Evolutionary conservation across 2,329 filamentous ascomycete species (phyloP).

Genomic region (Colletotrichum scovillei): DNA sequence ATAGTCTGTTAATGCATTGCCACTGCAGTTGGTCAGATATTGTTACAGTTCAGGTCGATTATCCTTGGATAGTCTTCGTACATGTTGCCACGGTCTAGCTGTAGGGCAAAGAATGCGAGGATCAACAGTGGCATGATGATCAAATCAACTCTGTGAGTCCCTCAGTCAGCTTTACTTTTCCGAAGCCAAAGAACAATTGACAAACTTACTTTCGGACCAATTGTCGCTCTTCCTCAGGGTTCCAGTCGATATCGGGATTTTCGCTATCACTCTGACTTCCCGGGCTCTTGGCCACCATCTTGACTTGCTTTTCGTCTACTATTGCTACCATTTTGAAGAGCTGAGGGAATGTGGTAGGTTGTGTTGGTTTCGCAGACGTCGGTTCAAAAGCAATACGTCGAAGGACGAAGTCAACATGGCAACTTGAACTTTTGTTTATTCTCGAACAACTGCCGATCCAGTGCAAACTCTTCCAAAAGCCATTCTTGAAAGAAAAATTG

Average conservation of each 20-base stretch:
- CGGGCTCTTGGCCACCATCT: constrained; percentile 7
- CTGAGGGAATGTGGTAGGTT: background rate
- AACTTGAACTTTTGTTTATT: background rate
- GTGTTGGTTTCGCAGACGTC: background rate
- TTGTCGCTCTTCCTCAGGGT: constrained; percentile 42
- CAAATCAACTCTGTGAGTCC: constrained; percentile 52
- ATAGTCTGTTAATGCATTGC: constrained; percentile 35
- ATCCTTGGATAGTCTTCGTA: constrained; percentile 6
- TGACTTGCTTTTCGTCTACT: constrained; percentile 18
- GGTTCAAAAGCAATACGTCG: background rate
- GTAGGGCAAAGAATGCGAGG: constrained; percentile 58
- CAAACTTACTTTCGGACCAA: constrained; percentile 42
- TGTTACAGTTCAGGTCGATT: no score
- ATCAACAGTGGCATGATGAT: constrained; percentile 59
- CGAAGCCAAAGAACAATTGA: no score
- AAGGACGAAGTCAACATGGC: background rate
- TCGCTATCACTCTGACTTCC: constrained; percentile 20
- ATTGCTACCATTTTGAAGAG: constrained; percentile 2
- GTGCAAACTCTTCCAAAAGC: background rate
- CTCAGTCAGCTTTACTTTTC: background rate
- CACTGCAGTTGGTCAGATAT: constrained; percentile 15
- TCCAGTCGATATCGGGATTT: constrained; percentile 38
- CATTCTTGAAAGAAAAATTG: background rate
- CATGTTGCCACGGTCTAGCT: constrained; percentile 50
- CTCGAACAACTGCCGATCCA: background rate